Percentiles rank a stretch among this genome's conserved stretches.
phyloP scores from a whole-genome alignment of 257 asterid species.

The Rauvolfia tetraphylla region DNA sequence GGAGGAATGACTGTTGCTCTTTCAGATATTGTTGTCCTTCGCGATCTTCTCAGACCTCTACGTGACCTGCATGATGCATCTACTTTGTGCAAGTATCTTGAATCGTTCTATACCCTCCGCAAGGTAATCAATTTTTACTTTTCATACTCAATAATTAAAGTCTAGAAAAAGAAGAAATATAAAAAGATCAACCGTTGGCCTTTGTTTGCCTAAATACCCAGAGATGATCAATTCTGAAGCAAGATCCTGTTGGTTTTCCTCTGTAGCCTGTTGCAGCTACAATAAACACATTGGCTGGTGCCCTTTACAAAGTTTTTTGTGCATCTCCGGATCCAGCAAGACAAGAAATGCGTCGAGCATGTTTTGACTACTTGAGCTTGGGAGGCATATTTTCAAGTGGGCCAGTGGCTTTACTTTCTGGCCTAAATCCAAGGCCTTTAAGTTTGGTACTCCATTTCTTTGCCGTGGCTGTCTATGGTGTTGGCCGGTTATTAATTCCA shows the following conservation, averaged over 20 bases:
- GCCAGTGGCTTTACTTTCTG: constrained; percentile 61
- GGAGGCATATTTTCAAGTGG: constrained; percentile 63
- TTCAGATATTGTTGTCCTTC: constrained; percentile 31
- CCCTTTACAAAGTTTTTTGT: constrained; percentile 64
- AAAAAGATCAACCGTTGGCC: too few relatives aligned
- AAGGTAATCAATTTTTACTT: constrained; percentile 17
- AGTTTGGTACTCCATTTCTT: constrained; percentile 67
- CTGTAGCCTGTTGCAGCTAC: constrained; percentile 84
- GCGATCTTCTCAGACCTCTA: constrained; percentile 31
- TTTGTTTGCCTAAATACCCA: not conserved
- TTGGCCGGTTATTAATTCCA: constrained; percentile 61
- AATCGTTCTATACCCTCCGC: constrained; percentile 33
- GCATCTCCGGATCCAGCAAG: constrained; percentile 70
- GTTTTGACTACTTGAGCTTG: constrained; percentile 65
- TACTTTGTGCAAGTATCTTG: constrained; percentile 25
- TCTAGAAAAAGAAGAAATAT: not conserved
- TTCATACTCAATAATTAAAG: not conserved
- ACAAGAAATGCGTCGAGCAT: constrained; percentile 66
- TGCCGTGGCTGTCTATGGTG: constrained; percentile 63
- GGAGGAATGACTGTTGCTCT: constrained; percentile 47
- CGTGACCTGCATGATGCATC: constrained; percentile 21
- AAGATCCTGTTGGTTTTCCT: not conserved
- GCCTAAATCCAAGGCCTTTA: constrained; percentile 64
- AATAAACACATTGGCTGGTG: constrained; percentile 76
- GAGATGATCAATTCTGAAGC: not conserved